Evolutionary conservation across 148 eudicot species (phyloP), one percentile per base, ranked within the genome.

Genomic region (Heliosperma pusillum): DNA sequence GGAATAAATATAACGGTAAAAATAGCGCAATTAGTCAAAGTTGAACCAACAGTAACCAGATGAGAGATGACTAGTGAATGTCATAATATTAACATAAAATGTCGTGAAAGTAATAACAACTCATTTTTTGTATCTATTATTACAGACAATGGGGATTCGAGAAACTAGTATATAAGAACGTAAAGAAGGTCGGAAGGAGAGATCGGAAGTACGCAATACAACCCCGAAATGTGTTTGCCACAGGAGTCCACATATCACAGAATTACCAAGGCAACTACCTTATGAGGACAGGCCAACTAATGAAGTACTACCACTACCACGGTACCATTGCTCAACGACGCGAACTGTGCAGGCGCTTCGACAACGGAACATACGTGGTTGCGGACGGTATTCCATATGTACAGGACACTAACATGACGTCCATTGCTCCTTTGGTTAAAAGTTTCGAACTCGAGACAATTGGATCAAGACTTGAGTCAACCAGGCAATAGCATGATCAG

Each of bases 121-220:
- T n/a, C n/a, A n/a, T n/a, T n/a, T n/a, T n/a, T n/a, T n/a, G n/a
- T n/a, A n/a, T n/a, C n/a, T n/a, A n/a, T n/a, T n/a, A n/a, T n/a
- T n/a, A n/a, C 69, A 82, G 98, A 78, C 85, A 88, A 78, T 93
- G 98, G 98, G 98, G 92, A 45, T 85, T 93, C 26, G 98, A 93
- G 84, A 93, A 93, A 85, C 83, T 93, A 20, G 96, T 90, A 27
- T 93, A 87, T 82, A 77, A 76, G 40, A 90, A 93, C 29, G 80
- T 83, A 47, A 85, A 83, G 79, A 83, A 70, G 78, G 93, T 83
- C 4, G 55, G 77, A 19, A 83, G 98, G 55, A 87, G 92, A 74
- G 92, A 93, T 69, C 80, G 92, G 2, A 93, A 93, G 70, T 93
- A 93, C 55, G 96, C 93, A 0, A 68, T 90, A 42, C 98, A 89